Conservation (phyloP, 768 basidiomycete genomes). For the Naganishia friedmannii region DNA sequence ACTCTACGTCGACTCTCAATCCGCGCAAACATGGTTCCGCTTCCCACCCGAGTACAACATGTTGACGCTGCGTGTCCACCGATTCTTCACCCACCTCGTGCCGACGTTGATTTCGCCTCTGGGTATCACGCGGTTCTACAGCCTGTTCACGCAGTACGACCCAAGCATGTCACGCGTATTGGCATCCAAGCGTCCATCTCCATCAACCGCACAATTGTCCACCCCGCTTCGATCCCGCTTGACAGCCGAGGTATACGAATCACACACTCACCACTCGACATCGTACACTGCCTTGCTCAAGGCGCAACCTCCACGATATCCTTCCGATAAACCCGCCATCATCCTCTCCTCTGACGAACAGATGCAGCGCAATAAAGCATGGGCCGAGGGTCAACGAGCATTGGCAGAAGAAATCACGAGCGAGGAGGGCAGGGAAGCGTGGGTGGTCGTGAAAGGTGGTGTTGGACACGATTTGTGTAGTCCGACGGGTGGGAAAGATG, state of each 20-base stretch:
- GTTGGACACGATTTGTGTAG: conserved; percentile 31
- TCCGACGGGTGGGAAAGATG: conserved; percentile 26
- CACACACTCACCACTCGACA: conserved; percentile 43
- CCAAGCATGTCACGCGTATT: conserved; percentile 45
- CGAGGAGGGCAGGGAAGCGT: conserved; percentile 36
- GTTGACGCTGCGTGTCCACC: conserved; percentile 38
- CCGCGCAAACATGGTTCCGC: conserved; percentile 48
- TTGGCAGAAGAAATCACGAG: conserved; percentile 48
- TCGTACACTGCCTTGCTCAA: conserved; percentile 42
- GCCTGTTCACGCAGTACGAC: conserved; percentile 43
- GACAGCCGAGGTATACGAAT: conserved; percentile 46
- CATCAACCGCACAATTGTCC: conserved; percentile 38
- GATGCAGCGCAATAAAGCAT: conserved; percentile 41
- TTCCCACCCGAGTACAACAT: conserved; percentile 38
- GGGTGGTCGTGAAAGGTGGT: conserved; percentile 31
- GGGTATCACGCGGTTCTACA: conserved; percentile 45
- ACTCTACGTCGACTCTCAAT: conserved; percentile 50
- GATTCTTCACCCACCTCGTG: conserved; percentile 42
- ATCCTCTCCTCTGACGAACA: conserved; percentile 38
- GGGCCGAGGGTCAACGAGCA: conserved; percentile 47
- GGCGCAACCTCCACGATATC: conserved; percentile 38
- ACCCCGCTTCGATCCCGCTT: conserved; percentile 46
- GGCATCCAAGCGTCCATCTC: conserved; percentile 41
- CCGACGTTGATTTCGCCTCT: conserved; percentile 47
- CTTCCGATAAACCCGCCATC: conserved; percentile 38